Evolutionary conservation across 2,329 filamentous ascomycete genomes (phyloP), one percentile per base, ranked within the genome.

Genomic region (Cyphellophora europaea): DNA sequence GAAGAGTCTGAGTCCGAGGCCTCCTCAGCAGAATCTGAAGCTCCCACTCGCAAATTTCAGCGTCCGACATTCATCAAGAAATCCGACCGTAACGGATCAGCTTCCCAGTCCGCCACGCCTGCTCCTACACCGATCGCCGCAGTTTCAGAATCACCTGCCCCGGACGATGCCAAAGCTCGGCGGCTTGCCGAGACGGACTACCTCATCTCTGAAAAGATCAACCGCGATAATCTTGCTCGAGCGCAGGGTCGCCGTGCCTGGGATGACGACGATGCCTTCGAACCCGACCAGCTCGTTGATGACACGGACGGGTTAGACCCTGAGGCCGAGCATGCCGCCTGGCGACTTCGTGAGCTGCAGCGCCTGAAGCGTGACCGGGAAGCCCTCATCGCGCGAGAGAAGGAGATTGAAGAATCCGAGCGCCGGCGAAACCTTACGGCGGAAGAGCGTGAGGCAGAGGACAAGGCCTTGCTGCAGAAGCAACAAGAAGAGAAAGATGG

Each of bases 321-420:
- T 0, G 87, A 82, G 43, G 87, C 85, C 5, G 91, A 98, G 58
- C 75, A 81, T 43, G 87, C 87, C 5, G 87, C 88, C 0, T 98
- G 91, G 89, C 91, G 89, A 55, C 70, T 98, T 32, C 79, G 91
- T 32, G 91, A 98, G 62, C 70, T 98, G 27, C 81, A 80, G 58
- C 81, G 91, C 6, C 77, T 96, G 47, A 88, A 89, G 62, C 77
- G 91, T 33, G 83, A 91, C 49, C 78, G 91, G 16, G 79, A 87
- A 49, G 77, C 77, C 2, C 88, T 98, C 49, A 86, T 94, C 55
- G 74, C 72, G 45, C 76, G 77, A 19, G 91, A 98, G 64, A 76
- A 74, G 44, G 88, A 95, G 61, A 72, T 81, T 29, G 91, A 86
- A 34, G 89, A 96, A 61, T 71, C 93, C 21, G 91, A 96, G 63